A percentile compares a stretch with the other conserved stretches of the same genome.
Conservation (phyloP, 176 grass and related monocot genomes). For the Raddia guianensis region DNA sequence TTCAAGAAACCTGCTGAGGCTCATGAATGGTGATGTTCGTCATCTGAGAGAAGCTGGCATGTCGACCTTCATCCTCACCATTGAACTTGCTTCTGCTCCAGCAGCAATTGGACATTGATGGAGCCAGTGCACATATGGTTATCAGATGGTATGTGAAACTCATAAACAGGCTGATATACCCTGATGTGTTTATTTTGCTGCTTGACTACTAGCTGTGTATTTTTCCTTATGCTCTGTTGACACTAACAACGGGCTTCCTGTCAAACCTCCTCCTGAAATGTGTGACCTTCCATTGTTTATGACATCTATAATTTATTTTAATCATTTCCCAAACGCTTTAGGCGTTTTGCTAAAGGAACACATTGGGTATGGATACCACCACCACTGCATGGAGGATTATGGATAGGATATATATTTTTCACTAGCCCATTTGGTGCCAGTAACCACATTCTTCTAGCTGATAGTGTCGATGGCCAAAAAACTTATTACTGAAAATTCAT, state of each 20-base stretch:
- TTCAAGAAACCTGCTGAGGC: conserved; percentile 77
- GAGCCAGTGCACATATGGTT: not conserved
- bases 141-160: conserved; percentile 23
- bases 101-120: conserved; percentile 19
- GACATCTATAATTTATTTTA: not conserved
- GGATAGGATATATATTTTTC: not conserved
- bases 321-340: conserved; percentile 12
- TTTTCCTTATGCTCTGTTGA: not conserved
- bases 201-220: not conserved
- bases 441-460: not conserved
- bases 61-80: conserved; percentile 81
- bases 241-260: not conserved
- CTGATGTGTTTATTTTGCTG: not conserved
- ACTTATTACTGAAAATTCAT: not conserved
- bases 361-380: not conserved
- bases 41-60: conserved; percentile 72
- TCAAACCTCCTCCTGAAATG: not conserved
- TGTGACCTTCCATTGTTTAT: not conserved
- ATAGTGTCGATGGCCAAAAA: not conserved
- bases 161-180: not conserved
- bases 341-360: not conserved
- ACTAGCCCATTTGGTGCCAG: not conserved
- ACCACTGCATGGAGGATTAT: not conserved
- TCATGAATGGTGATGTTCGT: conserved; percentile 85
- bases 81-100: conserved; percentile 65